phyloP scores from a whole-genome alignment of 2,329 filamentous ascomycete species.

The Fusarium robinianum region DNA sequence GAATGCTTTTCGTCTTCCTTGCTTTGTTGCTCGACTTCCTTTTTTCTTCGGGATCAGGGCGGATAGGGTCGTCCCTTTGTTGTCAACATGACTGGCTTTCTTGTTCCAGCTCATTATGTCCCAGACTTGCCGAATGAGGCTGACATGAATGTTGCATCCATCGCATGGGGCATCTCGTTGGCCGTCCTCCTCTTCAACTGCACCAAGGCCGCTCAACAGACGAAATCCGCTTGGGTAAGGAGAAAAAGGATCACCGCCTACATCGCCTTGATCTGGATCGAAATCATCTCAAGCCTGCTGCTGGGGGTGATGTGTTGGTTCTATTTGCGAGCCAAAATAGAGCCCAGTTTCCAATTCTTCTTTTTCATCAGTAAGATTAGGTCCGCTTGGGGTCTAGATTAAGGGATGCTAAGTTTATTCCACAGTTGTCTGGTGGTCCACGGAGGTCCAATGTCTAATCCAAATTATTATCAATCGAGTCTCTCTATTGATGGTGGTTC shows the following conservation, averaged over 20 bases:
- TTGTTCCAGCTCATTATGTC: conserved; percentile 29
- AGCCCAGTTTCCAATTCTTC: conserved; percentile 40
- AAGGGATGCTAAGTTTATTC: neutral
- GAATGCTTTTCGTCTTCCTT: neutral
- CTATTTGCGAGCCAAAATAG: conserved; percentile 27
- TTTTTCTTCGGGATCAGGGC: neutral
- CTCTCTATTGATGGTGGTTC: conserved; percentile 49
- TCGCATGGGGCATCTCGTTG: conserved; percentile 36
- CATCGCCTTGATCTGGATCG: conserved; percentile 27
- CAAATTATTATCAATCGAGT: conserved; percentile 59
- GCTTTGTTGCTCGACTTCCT: neutral
- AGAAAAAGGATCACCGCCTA: conserved; percentile 33
- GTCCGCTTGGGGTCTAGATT: conserved; percentile 1
- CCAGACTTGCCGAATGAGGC: conserved; percentile 24
- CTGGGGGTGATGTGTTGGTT: conserved; percentile 34
- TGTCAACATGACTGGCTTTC: conserved; percentile 30
- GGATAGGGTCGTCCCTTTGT: neutral
- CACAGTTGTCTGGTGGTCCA: conserved; percentile 39
- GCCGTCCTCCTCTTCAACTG: conserved; percentile 32
- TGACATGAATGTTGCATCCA: conserved; percentile 37
- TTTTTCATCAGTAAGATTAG: conserved; percentile 37
- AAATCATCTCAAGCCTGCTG: conserved; percentile 35
- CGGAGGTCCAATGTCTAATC: conserved; percentile 50
- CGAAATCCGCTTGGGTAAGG: conserved; percentile 19
- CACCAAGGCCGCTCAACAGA: conserved; percentile 31